Conservation (phyloP, 2,329 filamentous ascomycete species). For the Boeremia exigua region DNA sequence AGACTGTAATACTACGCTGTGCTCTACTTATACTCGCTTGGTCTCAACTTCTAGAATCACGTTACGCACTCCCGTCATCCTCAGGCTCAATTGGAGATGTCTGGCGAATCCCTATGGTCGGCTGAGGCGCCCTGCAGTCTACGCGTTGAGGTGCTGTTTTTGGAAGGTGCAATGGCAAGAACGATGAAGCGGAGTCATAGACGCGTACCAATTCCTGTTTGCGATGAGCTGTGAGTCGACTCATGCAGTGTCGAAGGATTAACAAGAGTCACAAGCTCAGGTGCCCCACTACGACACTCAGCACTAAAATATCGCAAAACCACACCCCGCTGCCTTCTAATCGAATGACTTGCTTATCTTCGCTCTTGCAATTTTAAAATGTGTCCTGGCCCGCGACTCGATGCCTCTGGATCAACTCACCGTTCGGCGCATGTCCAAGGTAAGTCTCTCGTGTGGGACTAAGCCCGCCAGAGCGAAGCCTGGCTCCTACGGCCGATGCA, state of each 20-base stretch:
- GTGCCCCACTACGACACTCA: no score
- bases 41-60: neutral
- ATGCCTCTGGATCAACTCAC: neutral
- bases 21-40: neutral
- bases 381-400: neutral
- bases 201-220: no score
- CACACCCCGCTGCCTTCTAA: no score
- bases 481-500: no score
- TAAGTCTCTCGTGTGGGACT: neutral
- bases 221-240: neutral
- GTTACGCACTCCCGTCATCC: neutral
- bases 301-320: no score
- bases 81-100: neutral
- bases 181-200: neutral
- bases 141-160: neutral
- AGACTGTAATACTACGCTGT: no score
- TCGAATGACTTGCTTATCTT: no score
- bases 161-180: neutral
- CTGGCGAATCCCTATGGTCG: neutral
- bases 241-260: neutral
- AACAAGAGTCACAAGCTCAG: neutral
- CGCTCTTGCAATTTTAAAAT: neutral
- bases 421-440: neutral
- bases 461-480: no score
- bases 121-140: neutral